These are phyloP conservation scores for Magnolia kwangsiensis DNA, from an alignment of 164 flowering plant genomes.

Conservation along the genomic window DNA sequence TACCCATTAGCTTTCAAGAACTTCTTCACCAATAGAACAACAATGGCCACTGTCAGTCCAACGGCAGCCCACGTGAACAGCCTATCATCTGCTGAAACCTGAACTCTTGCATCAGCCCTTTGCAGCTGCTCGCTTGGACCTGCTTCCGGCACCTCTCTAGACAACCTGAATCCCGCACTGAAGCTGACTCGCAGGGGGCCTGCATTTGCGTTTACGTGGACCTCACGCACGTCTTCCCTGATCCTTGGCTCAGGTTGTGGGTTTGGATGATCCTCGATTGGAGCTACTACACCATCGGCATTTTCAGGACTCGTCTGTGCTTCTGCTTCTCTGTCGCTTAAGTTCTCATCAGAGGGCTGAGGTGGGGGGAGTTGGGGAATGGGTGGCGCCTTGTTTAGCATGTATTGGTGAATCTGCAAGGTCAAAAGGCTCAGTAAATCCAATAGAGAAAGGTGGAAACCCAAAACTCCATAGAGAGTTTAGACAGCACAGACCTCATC, in stretches of 20 bases:
- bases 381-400: constrained; percentile 86
- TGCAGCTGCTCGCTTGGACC: constrained; percentile 30
- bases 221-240: constrained; percentile 44
- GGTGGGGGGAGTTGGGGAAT: constrained; percentile 44
- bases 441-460: neutral
- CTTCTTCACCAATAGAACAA: constrained; percentile 72
- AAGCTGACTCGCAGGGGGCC: constrained; percentile 30
- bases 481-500: constrained; percentile 58
- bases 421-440: neutral
- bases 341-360: constrained; percentile 27
- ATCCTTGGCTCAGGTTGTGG: constrained; percentile 24
- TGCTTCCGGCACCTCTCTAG: constrained; percentile 32
- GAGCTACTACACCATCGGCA: constrained; percentile 11
- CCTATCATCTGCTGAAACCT: constrained; percentile 65
- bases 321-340: constrained; percentile 29
- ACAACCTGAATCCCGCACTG: constrained; percentile 23
- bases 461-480: neutral
- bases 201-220: constrained; percentile 40
- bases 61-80: constrained; percentile 87
- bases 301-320: constrained; percentile 25
- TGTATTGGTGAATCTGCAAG: constrained; percentile 78
- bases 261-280: constrained; percentile 24
- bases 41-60: constrained; percentile 76
- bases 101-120: constrained; percentile 34
- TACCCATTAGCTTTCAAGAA: constrained; percentile 67